Evolutionary conservation across 2,329 filamentous ascomycete species (phyloP).

Genomic region (Arthrobotrys conoides): DNA sequence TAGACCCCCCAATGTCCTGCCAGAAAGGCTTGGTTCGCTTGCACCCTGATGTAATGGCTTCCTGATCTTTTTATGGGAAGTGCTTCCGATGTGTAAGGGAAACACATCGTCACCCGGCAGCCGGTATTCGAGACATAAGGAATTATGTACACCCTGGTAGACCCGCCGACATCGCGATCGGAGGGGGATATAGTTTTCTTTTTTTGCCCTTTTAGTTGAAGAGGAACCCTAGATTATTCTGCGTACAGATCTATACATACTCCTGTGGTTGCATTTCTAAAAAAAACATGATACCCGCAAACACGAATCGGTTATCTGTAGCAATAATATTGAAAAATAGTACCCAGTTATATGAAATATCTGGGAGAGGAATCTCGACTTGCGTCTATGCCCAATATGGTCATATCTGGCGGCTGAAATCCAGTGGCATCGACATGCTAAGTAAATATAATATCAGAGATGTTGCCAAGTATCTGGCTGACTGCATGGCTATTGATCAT

Average conservation of each 20-base stretch:
- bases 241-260: background rate
- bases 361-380: background rate
- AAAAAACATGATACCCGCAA: background rate
- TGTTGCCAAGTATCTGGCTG: background rate
- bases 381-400: background rate
- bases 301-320: too few species aligned
- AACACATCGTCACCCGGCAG: conserved; percentile 17
- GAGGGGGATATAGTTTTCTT: background rate
- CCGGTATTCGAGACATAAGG: background rate
- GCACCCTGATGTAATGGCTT: background rate
- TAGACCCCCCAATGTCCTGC: conserved; percentile 14
- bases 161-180: conserved; percentile 6
- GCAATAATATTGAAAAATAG: too few species aligned
- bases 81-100: conserved; percentile 12
- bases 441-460: background rate
- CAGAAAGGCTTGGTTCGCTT: conserved; percentile 12
- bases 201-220: background rate
- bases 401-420: background rate
- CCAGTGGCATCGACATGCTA: background rate
- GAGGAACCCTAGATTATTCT: background rate
- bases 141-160: background rate
- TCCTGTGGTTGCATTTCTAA: background rate
- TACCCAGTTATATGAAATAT: too few species aligned
- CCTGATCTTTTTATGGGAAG: conserved; percentile 7
- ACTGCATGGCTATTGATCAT: background rate